These are phyloP conservation scores for Plantago elongata DNA, from an alignment of 257 asterid species.

Conservation along the genomic window DNA sequence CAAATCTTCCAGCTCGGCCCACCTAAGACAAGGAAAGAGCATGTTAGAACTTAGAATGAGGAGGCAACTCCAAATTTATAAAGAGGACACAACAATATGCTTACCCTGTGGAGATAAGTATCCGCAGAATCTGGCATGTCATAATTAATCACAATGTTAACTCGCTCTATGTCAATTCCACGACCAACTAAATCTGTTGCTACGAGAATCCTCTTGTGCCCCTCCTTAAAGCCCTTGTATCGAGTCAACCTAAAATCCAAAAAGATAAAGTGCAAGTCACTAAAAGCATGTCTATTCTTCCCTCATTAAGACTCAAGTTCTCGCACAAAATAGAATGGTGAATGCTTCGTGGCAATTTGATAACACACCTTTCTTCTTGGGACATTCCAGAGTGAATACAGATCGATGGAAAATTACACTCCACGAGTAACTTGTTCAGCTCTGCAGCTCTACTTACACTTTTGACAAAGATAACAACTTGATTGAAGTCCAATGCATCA, in stretches of 20 bases:
- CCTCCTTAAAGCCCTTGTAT: conserved; percentile 88
- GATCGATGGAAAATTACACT: conserved; percentile 86
- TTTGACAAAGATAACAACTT: conserved; percentile 87
- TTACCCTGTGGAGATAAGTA: conserved; percentile 87
- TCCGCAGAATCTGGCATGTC: conserved; percentile 98
- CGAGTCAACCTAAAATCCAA: conserved; percentile 56
- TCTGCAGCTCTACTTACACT: conserved; percentile 87
- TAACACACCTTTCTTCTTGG: conserved; percentile 78
- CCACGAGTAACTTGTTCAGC: conserved; percentile 83
- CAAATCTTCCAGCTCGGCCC: conserved; percentile 95
- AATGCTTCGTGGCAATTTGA: background rate
- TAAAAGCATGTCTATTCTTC: background rate
- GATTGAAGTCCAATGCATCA: conserved; percentile 91
- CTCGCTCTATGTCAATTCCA: conserved; percentile 91
- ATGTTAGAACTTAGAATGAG: background rate
- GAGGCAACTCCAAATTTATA: background rate
- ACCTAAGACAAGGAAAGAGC: conserved; percentile 36
- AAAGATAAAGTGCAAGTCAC: background rate
- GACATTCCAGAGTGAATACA: conserved; percentile 98
- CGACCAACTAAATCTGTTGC: conserved; percentile 95
- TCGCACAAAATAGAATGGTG: background rate
- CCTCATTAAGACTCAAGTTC: background rate
- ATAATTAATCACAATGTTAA: conserved; percentile 85
- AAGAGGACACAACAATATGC: background rate
- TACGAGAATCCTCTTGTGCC: conserved; percentile 87